Evolutionary conservation across 2,329 filamentous ascomycete species (phyloP), one percentile per base, ranked within the genome.

Genomic region (Alternaria brassicicola): DNA sequence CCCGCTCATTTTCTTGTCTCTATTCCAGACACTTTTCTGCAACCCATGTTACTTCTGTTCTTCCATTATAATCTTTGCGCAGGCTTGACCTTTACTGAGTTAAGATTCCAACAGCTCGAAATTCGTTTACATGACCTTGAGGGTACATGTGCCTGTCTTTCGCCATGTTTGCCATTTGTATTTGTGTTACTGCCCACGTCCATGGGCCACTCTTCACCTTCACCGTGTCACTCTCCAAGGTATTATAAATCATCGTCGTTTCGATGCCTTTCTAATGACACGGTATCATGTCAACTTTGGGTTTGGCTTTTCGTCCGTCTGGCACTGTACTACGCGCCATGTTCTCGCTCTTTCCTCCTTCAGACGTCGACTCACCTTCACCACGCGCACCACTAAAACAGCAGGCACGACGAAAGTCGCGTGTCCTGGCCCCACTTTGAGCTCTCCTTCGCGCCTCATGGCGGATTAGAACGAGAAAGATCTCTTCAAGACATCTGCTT

Each of bases 351-450:
- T 46, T 43, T 38, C 51, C 47, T 36, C 25, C 23, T 36, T 15
- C 21, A 9, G n/a, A 17, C 13, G 21, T 17, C 25, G 36, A 38
- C n/a, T 48, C 42, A 31, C 31, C 36, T 61, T 59, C 59, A 55
- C 46, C 30, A 23, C 21, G n/a, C 17, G 17, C 28, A n/a, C 5
- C 21, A 38, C 42, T 23, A 52, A 50, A 45, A 49, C 23, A 50
- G 59, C 52, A 62, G 50, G 60, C 41, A 49, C 50, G 36, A 43
- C 53, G n/a, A 47, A 15, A 35, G 33, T 28, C 19, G 23, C 28
- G 46, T 33, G 28, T 35, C 46, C n/a, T 23, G 21, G 23, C 39
- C 35, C 50, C 57, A 49, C 46, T 48, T 45, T 33, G 15, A 19
- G 33, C 35, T 43, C 30, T 26, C 35, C 8, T 15, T 30, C 30